Conservation (phyloP, 2,329 filamentous ascomycete genomes). For the Penicillium concentricum region DNA sequence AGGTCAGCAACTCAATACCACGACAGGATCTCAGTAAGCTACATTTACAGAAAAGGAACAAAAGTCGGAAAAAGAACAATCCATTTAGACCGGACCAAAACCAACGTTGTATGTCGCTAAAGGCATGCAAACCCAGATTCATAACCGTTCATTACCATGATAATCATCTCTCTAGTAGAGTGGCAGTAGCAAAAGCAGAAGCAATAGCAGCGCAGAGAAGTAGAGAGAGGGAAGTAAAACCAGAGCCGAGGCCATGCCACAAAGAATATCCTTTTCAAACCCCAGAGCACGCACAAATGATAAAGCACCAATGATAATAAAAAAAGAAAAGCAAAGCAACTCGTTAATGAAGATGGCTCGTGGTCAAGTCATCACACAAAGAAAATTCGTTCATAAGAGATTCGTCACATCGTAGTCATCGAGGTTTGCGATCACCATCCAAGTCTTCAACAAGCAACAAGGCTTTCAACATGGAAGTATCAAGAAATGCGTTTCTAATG, state of each 20-base stretch:
- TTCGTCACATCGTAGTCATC: constrained; percentile 41
- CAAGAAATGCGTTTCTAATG: constrained; percentile 11
- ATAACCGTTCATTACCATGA: constrained; percentile 30
- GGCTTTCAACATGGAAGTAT: constrained; percentile 7
- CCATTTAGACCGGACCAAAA: constrained; percentile 1
- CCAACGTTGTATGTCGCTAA: constrained; percentile 8
- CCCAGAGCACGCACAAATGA: constrained; percentile 1
- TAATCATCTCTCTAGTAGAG: constrained; percentile 28
- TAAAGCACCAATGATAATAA: constrained; percentile 3
- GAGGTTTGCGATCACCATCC: constrained; percentile 13
- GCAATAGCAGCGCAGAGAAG: constrained; percentile 6
- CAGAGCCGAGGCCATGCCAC: constrained; percentile 8
- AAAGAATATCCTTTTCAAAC: constrained; percentile 15
- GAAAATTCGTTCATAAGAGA: constrained; percentile 32
- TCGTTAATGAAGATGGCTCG: constrained; percentile 9
- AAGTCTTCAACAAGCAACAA: not conserved
- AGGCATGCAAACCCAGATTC: constrained; percentile 14
- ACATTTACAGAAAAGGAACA: not conserved
- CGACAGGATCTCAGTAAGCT: no score
- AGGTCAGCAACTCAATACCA: no score
- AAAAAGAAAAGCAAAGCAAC: constrained; percentile 1
- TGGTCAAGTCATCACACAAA: constrained; percentile 20
- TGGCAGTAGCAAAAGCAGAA: constrained; percentile 14
- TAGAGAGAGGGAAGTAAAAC: constrained; percentile 4
- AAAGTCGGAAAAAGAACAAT: constrained; percentile 1